Evolutionary conservation across 2,329 filamentous ascomycete species (phyloP).

Genomic region (Colletotrichum tamarilloi): DNA sequence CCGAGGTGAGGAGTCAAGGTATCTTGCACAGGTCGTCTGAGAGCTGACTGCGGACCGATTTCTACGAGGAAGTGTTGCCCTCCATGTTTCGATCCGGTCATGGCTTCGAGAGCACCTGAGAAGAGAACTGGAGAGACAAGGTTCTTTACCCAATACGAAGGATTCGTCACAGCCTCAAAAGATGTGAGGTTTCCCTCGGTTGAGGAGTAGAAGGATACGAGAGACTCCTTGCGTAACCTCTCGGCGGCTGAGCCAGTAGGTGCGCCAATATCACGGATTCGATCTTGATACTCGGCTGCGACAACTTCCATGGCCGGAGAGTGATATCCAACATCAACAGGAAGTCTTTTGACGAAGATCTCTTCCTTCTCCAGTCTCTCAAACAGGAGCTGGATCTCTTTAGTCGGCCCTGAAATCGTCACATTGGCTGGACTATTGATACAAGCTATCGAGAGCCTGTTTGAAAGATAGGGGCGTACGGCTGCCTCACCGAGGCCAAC

Average conservation of each 20-base stretch:
- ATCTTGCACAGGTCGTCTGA: slow-evolving; percentile 24
- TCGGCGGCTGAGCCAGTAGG: not conserved
- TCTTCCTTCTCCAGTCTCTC: slow-evolving; percentile 37
- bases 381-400: slow-evolving; percentile 46
- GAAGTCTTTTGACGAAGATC: slow-evolving; percentile 48
- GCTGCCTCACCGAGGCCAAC: slow-evolving; percentile 34
- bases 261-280: not conserved
- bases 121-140: not conserved
- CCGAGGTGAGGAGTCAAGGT: not conserved
- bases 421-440: slow-evolving; percentile 56
- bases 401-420: slow-evolving; percentile 54
- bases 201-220: not conserved
- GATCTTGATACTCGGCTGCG: slow-evolving; percentile 46
- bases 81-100: not conserved
- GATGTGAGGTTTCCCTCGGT: not conserved
- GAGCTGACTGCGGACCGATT: slow-evolving; percentile 25
- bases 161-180: not conserved
- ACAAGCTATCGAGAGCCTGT: slow-evolving; percentile 51
- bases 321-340: slow-evolving; percentile 56
- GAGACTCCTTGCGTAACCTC: not conserved
- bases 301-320: slow-evolving; percentile 55
- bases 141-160: not conserved
- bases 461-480: slow-evolving; percentile 41
- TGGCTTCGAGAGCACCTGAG: not conserved
- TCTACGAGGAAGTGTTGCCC: slow-evolving; percentile 4